Percentiles rank a stretch among this genome's conserved stretches.
Evolutionary conservation across 345 rosid species (phyloP).

Genomic region (Pugionium dolabratum): DNA sequence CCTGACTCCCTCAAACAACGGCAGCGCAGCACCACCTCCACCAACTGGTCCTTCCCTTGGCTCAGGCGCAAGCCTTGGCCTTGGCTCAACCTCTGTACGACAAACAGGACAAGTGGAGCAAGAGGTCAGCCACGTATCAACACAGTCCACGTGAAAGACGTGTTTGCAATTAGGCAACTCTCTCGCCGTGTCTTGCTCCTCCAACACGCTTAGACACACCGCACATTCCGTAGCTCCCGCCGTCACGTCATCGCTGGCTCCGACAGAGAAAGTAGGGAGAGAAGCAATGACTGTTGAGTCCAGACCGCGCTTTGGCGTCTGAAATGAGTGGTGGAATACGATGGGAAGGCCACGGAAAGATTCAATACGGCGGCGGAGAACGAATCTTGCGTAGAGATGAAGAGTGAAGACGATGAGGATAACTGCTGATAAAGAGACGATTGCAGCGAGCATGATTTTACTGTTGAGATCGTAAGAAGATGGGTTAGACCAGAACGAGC

Average conservation of each 20-base stretch:
- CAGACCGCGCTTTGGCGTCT: constrained; percentile 56
- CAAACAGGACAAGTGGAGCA: constrained; percentile 79
- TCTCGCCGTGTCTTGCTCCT: constrained; percentile 62
- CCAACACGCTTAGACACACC: constrained; percentile 69
- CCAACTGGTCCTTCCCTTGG: constrained; percentile 49
- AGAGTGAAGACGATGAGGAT: constrained; percentile 33
- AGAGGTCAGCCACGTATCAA: constrained; percentile 66
- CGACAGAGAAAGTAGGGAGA: constrained; percentile 49
- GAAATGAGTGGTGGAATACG: constrained; percentile 27
- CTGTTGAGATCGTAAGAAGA: constrained; percentile 32
- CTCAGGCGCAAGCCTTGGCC: constrained; percentile 46
- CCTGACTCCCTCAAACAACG: constrained; percentile 31
- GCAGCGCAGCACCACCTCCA: constrained; percentile 26
- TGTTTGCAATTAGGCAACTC: constrained; percentile 73
- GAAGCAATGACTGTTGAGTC: constrained; percentile 53
- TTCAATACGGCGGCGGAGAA: constrained; percentile 38
- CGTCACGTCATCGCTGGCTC: constrained; percentile 28
- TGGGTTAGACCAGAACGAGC: constrained; percentile 29
- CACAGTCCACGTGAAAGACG: constrained; percentile 64
- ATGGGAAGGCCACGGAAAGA: constrained; percentile 35
- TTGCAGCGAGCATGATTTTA: constrained; percentile 37
- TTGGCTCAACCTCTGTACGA: constrained; percentile 70
- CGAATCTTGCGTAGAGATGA: constrained; percentile 40
- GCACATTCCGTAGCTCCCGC: constrained; percentile 48
- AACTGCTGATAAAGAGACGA: constrained; percentile 34